Base-by-base conservation (phyloP, 148 eudicot species). In the Polygonum maritimum region DNA sequence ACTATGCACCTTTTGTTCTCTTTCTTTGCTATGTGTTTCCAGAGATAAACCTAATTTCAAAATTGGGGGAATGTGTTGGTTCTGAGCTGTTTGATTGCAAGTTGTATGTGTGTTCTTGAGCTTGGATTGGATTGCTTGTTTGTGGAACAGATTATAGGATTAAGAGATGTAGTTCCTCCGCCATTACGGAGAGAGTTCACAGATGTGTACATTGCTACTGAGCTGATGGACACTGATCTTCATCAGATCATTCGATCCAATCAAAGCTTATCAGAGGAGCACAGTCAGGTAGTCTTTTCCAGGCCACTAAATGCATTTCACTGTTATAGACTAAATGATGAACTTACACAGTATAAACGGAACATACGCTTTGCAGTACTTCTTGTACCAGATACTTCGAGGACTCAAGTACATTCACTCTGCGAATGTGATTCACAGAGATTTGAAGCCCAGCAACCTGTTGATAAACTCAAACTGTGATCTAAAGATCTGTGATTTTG, bases 161-260 rank as follows among this genome's bases (percentile, higher is more conserved):
- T 95, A 65, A 87, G 75, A 83, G 99, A 95, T 81, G 92, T 95
- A n/a, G 81, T 95, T 74, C 92, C 94, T 77, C 96, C 98, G 71
- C 93, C 94, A 39, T 16, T 87, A 26, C 75, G 96, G 19, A 84
- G 88, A 81, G 97, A 92, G 81, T 92, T 95, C 79, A 85, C 87
- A 36, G 98, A 95, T 81, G 99, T 95, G 18, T 95, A 92, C 78
- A 86, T 88, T 76, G 92, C 92, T 19, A 85, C 84, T 9, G 99
- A 95, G 79, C 91, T 91, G 31, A 93, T 93, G 98, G 98, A 93
- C 75, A 91, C 98, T 35, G 98, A 93, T 79, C 98, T 95, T 85
- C 98, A 95, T 77, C 99, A 95, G 83, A 95, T 95, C 14, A 95
- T 95, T 65, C 83, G 91, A 71, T 95, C 99, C 16, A 88, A 88